These are phyloP conservation scores for Laetiporus sulphureus DNA, from an alignment of 1,284 basidiomycete species.

Conservation along the genomic window DNA sequence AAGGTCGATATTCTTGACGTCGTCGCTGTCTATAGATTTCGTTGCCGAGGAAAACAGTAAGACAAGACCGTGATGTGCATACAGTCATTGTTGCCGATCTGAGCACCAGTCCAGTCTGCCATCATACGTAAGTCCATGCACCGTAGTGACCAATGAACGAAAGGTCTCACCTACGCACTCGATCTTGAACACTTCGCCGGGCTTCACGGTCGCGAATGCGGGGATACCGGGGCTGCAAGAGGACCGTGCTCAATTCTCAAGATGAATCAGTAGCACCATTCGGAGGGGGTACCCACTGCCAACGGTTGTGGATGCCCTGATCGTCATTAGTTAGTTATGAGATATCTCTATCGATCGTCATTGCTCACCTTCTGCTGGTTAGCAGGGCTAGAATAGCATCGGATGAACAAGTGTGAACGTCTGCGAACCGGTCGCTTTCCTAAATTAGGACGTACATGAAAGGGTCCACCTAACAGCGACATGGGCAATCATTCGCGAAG, in stretches of 20 bases:
- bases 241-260: not conserved
- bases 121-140: not conserved
- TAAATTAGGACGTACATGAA: constrained; percentile 41
- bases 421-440: not conserved
- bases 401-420: not conserved
- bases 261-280: not conserved
- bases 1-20: constrained; percentile 60
- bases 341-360: not conserved
- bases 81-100: constrained; percentile 73
- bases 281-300: constrained; percentile 47
- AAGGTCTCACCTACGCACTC: constrained; percentile 52
- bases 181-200: constrained; percentile 67
- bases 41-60: not conserved
- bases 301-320: constrained; percentile 64
- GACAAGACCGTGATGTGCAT: constrained; percentile 17
- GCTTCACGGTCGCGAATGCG: constrained; percentile 56
- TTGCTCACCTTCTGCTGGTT: constrained; percentile 50
- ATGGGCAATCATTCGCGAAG: not conserved
- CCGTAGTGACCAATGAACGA: not conserved
- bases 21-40: constrained; percentile 46
- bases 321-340: not conserved
- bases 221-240: constrained; percentile 57
- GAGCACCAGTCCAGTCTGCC: constrained; percentile 68
- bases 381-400: constrained; percentile 49
- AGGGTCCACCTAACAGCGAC: constrained; percentile 43